A percentile compares a stretch with the other conserved stretches of the same genome.
Evolutionary conservation across 2,329 filamentous ascomycete genomes (phyloP).

Genomic region (Fusarium subtropicale): DNA sequence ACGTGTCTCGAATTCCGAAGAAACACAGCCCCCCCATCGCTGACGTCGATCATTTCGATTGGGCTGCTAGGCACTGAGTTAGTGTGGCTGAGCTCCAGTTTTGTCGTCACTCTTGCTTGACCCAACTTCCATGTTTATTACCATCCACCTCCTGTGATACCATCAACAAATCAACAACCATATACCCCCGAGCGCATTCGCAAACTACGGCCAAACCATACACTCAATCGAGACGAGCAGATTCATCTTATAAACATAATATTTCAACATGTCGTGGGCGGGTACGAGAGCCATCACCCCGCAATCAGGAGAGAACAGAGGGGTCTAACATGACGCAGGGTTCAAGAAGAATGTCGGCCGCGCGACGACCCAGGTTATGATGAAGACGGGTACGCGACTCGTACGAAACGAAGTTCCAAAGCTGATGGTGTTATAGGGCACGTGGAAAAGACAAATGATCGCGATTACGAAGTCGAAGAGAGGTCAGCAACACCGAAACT

Average conservation of each 20-base stretch:
- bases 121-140: constrained; percentile 40
- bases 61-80: constrained; percentile 37
- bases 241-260: constrained; percentile 15
- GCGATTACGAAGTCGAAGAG: constrained; percentile 98
- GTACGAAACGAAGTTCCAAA: too few species aligned
- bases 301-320: constrained; percentile 39
- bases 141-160: constrained; percentile 38
- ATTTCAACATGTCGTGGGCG: constrained; percentile 75
- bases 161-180: constrained; percentile 33
- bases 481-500: constrained; percentile 62
- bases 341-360: constrained; percentile 95
- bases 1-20: constrained; percentile 42
- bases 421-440: constrained; percentile 69
- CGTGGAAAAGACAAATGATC: constrained; percentile 98
- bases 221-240: constrained; percentile 18
- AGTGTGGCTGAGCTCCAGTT: constrained; percentile 51
- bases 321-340: constrained; percentile 53
- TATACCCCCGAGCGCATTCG: constrained; percentile 33
- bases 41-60: constrained; percentile 51
- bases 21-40: constrained; percentile 43
- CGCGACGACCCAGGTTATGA: constrained; percentile 99
- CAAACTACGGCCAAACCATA: constrained; percentile 18
- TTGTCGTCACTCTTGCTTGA: constrained; percentile 47
- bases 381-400: constrained; percentile 84
- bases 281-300: constrained; percentile 59